Conservation (phyloP, 164 flowering plant genomes). For the Magnolia officinalis region DNA sequence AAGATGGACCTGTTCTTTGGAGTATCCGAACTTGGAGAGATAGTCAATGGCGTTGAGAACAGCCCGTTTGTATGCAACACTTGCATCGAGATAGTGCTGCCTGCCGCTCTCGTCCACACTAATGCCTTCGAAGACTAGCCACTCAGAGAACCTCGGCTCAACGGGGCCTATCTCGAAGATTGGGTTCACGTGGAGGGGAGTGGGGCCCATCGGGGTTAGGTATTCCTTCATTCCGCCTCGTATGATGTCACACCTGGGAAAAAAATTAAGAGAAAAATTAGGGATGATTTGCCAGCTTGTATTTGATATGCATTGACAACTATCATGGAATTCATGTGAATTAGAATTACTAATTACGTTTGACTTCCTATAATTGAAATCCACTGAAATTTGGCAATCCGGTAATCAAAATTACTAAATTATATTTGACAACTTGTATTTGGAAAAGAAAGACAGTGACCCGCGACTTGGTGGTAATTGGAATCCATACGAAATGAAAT, state of each 20-base stretch:
- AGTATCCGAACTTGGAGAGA: slow-evolving; percentile 82
- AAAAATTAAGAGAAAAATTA: not conserved
- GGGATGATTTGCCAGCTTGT: not conserved
- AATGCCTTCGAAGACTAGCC: slow-evolving; percentile 96
- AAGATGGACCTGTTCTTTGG: slow-evolving; percentile 74
- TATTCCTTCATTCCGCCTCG: slow-evolving; percentile 88
- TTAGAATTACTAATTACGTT: too few relatives aligned
- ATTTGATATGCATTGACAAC: too few relatives aligned
- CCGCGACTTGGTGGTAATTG: too few relatives aligned
- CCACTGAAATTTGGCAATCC: too few relatives aligned
- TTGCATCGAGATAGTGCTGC: slow-evolving; percentile 90
- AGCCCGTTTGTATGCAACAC: slow-evolving; percentile 88
- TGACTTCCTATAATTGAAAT: too few relatives aligned
- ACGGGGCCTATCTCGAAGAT: slow-evolving; percentile 93
- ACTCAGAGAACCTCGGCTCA: slow-evolving; percentile 94
- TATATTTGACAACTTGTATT: too few relatives aligned
- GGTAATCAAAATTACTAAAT: too few relatives aligned
- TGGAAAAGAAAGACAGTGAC: too few relatives aligned
- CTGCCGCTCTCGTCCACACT: slow-evolving; percentile 93
- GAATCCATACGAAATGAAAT: too few relatives aligned
- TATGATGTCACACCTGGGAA: slow-evolving; percentile 74
- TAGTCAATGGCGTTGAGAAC: slow-evolving; percentile 95
- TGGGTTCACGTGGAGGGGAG: slow-evolving; percentile 89
- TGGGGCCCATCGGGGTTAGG: slow-evolving; percentile 97
- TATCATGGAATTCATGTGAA: too few relatives aligned